phyloP scores from a whole-genome alignment of 2,329 filamentous ascomycete genomes.

The Epichloe typhina region DNA sequence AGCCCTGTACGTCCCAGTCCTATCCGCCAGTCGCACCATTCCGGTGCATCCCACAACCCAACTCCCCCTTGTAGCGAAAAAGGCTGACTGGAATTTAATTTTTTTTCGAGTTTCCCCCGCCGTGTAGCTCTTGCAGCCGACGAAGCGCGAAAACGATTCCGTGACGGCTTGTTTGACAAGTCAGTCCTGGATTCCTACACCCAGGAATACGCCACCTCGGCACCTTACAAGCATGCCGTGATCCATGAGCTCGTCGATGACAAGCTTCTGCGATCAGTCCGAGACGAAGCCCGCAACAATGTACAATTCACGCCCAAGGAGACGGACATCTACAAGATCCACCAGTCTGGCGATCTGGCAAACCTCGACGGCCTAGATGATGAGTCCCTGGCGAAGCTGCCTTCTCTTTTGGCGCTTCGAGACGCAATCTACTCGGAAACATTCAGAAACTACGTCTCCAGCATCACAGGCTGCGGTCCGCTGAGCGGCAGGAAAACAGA shows the following conservation, averaged over 20 bases:
- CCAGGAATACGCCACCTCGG: constrained; percentile 47
- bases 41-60: no score
- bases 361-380: constrained; percentile 92
- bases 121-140: constrained; percentile 30
- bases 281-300: constrained; percentile 76
- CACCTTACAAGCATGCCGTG: constrained; percentile 83
- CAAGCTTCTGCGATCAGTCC: constrained; percentile 69
- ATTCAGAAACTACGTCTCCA: constrained; percentile 80
- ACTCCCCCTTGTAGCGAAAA: not conserved
- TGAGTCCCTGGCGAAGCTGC: constrained; percentile 70
- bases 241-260: constrained; percentile 73
- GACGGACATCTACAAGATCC: constrained; percentile 98
- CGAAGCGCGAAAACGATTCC: constrained; percentile 46
- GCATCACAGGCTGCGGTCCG: constrained; percentile 73
- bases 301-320: constrained; percentile 96
- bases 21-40: not conserved
- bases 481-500: constrained; percentile 91
- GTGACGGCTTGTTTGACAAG: constrained; percentile 51
- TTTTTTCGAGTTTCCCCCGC: not conserved
- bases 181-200: constrained; percentile 46
- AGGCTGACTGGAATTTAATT: not conserved
- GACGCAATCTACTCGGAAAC: constrained; percentile 84
- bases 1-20: constrained; percentile 26
- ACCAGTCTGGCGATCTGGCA: constrained; percentile 93
- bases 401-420: constrained; percentile 79